Conservation (phyloP, 176 grass and related monocot genomes). For the Aegilops speltoides region DNA sequence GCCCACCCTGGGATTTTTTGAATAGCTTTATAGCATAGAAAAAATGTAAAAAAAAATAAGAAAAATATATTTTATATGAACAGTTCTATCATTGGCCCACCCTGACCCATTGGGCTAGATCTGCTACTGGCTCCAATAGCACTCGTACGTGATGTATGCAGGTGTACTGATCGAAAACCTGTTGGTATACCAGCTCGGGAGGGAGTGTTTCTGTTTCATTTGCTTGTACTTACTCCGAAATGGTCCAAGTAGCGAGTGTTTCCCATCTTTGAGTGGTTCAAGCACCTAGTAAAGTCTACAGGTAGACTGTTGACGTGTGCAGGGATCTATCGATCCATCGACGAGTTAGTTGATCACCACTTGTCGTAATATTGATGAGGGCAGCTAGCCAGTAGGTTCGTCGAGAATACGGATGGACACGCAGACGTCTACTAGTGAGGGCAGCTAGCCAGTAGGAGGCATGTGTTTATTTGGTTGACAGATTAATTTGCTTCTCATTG, state of each 20-base stretch:
- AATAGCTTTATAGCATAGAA: no score
- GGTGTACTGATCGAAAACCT: background rate
- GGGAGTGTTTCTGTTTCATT: background rate
- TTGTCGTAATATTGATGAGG: constrained; percentile 24
- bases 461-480: background rate
- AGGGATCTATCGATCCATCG: background rate
- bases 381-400: background rate
- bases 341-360: background rate
- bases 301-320: background rate
- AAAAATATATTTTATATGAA: no score
- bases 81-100: no score
- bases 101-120: no score
- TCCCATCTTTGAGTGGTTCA: background rate
- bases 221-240: background rate
- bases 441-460: no score
- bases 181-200: background rate
- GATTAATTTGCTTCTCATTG: background rate
- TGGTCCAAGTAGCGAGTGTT: background rate
- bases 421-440: background rate
- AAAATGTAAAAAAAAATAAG: no score
- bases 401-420: background rate
- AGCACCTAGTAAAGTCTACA: background rate
- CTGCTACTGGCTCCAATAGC: background rate
- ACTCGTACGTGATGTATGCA: no score
- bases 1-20: no score